Conservation (phyloP, 2,329 filamentous ascomycete genomes). For the Penicillium vulpinum region DNA sequence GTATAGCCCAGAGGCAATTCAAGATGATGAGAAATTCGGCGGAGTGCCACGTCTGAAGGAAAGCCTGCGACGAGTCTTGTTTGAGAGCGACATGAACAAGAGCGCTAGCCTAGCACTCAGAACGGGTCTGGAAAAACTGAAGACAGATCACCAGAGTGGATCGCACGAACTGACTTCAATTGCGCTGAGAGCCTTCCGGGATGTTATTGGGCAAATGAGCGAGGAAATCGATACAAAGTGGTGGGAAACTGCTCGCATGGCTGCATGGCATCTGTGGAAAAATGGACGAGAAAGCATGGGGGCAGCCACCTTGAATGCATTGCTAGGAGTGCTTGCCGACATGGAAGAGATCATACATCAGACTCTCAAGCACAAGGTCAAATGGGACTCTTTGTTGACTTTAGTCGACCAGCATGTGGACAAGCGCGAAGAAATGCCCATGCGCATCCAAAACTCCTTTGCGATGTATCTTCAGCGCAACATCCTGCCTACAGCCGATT, state of each 20-base stretch:
- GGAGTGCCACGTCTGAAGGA: slow-evolving; percentile 60
- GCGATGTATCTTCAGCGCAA: slow-evolving; percentile 25
- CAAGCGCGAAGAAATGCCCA: slow-evolving; percentile 22
- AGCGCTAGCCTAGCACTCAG: slow-evolving; percentile 50
- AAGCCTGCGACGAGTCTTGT: slow-evolving; percentile 61
- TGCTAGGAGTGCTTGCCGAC: slow-evolving; percentile 27
- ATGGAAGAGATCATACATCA: slow-evolving; percentile 27
- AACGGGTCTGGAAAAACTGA: slow-evolving; percentile 52
- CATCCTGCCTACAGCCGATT: slow-evolving; percentile 7
- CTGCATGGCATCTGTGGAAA: slow-evolving; percentile 65
- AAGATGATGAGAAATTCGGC: slow-evolving; percentile 48
- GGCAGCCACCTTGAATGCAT: slow-evolving; percentile 54
- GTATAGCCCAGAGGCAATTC: slow-evolving; percentile 55
- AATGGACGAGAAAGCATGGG: slow-evolving; percentile 68
- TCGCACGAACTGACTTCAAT: slow-evolving; percentile 59
- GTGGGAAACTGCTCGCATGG: slow-evolving; percentile 59
- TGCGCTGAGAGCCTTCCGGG: slow-evolving; percentile 53
- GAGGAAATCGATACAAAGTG: slow-evolving; percentile 39
- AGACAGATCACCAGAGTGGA: slow-evolving; percentile 59
- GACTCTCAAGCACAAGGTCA: slow-evolving; percentile 14
- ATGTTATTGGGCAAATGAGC: slow-evolving; percentile 41
- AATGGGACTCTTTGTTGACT: slow-evolving; percentile 23
- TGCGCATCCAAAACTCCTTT: slow-evolving; percentile 28
- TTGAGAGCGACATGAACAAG: slow-evolving; percentile 54
- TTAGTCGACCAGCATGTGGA: slow-evolving; percentile 30